Base-by-base conservation (phyloP, 176 grass and related monocot species). In the Eragrostis nindensis region DNA sequence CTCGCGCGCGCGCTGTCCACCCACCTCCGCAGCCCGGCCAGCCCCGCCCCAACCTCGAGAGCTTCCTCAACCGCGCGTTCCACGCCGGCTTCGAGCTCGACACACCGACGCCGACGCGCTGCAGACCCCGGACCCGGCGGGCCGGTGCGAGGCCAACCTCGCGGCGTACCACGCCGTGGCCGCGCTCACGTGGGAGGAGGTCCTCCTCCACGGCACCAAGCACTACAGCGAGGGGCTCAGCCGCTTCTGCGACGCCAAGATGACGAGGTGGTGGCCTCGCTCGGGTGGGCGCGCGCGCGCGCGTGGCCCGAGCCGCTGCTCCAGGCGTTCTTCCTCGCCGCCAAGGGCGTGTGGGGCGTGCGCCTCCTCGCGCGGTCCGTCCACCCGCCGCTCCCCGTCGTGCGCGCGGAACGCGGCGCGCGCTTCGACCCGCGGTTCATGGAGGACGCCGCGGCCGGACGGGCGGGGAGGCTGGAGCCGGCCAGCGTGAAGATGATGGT, bases 211-310 rank as follows among this genome's bases (percentile, higher is more conserved):
- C 72, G 95, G 95, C 41, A 94, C 95, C 24, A 90, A 89, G 73
- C 92, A 94, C 88, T 94, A 90, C 85, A 98, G 92, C 70, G 83
- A 94, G 29, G 92, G 86, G 4, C 82, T 98, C 17, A 98, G 95
- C 83, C 90, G 86, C 25, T 98, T 98, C 79, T 98, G 95, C 78
- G 95, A 98, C 85, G 76, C 87, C 53, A 98, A 98, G 74, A 98
- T 98, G 95, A 94, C 81, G 95, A 94, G 74, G 95, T 98, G 55
- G 92, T 92, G 44, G 73, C 85, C 8, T 75, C 81, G 29, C 88
- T 92, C 10, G 92, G 95, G 0, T 91, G 88, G 92, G 89, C 90
- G 13, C 88, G 92, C 59, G 90, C 83, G 10, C 71, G 92, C 1
- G 71, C 92, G 6, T 98, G 95, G 95, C 95, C 95, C 0, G 95